A percentile compares a stretch with the other conserved stretches of the same genome.
Evolutionary conservation across 2,329 filamentous ascomycete genomes (phyloP).

Genomic region (Exserohilum rostratum): DNA sequence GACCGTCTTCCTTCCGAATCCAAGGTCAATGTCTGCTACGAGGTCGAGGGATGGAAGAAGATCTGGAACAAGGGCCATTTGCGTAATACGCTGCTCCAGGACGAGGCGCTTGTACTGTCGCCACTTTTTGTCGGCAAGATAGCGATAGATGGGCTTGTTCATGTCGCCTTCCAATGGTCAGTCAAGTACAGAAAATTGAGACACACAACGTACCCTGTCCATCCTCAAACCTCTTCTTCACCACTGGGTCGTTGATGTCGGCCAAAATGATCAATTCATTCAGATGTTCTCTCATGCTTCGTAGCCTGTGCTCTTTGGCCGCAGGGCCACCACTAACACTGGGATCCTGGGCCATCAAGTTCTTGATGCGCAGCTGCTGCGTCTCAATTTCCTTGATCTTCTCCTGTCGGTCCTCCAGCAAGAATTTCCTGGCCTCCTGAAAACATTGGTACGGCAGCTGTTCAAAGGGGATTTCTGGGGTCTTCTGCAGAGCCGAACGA

Average conservation of each 20-base stretch:
- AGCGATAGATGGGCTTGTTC: constrained; percentile 94
- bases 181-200: background rate
- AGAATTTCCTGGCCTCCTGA: constrained; percentile 87
- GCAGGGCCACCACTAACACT: constrained; percentile 66
- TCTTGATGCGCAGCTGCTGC: constrained; percentile 71
- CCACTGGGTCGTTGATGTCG: constrained; percentile 91
- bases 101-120: constrained; percentile 78
- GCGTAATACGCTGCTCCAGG: constrained; percentile 81
- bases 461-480: constrained; percentile 79
- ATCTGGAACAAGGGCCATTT: constrained; percentile 88
- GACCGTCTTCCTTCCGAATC: constrained; percentile 73
- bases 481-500: constrained; percentile 55
- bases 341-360: constrained; percentile 65
- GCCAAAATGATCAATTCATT: constrained; percentile 85
- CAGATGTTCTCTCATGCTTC: constrained; percentile 72
- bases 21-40: constrained; percentile 78
- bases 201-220: constrained; percentile 70
- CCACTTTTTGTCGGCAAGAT: constrained; percentile 89
- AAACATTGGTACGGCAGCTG: constrained; percentile 97
- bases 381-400: constrained; percentile 76
- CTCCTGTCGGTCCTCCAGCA: constrained; percentile 78
- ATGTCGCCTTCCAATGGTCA: constrained; percentile 74
- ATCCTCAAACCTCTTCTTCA: constrained; percentile 94
- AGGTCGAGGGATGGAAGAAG: constrained; percentile 81
- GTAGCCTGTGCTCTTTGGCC: constrained; percentile 70